A percentile compares a stretch with the other conserved stretches of the same genome.
Evolutionary conservation across 2,329 filamentous ascomycete genomes (phyloP).

Genomic region (Colletotrichum godetiae): DNA sequence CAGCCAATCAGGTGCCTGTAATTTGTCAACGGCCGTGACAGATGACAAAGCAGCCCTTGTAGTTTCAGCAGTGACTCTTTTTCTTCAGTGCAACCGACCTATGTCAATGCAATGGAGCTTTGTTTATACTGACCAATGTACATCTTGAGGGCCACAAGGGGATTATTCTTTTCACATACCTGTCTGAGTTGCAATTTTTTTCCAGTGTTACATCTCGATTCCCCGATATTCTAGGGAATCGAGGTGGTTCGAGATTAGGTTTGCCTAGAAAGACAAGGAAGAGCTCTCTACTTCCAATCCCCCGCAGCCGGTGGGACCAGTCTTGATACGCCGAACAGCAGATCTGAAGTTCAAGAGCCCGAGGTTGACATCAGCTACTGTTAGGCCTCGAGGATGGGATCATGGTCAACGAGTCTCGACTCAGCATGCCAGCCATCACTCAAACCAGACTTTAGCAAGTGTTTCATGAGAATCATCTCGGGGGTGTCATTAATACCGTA

Average conservation of each 20-base stretch:
- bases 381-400: not conserved
- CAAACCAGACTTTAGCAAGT: not conserved
- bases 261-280: not conserved
- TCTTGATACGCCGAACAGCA: not conserved
- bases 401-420: not conserved
- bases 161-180: not conserved
- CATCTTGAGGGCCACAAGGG: not conserved
- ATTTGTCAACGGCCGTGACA: constrained; percentile 24
- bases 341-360: not conserved
- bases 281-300: not conserved
- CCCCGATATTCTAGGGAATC: too few species aligned
- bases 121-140: not conserved
- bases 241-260: not conserved
- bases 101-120: not conserved
- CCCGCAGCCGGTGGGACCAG: not conserved
- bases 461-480: constrained; percentile 1
- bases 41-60: constrained; percentile 28
- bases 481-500: constrained; percentile 17
- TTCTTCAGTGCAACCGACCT: not conserved
- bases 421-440: not conserved
- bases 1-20: constrained; percentile 19
- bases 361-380: not conserved
- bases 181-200: not conserved
- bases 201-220: too few species aligned
- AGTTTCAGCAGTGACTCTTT: constrained; percentile 1